Conservation (phyloP, 768 basidiomycete species). For the Mycena chlorophos region DNA sequence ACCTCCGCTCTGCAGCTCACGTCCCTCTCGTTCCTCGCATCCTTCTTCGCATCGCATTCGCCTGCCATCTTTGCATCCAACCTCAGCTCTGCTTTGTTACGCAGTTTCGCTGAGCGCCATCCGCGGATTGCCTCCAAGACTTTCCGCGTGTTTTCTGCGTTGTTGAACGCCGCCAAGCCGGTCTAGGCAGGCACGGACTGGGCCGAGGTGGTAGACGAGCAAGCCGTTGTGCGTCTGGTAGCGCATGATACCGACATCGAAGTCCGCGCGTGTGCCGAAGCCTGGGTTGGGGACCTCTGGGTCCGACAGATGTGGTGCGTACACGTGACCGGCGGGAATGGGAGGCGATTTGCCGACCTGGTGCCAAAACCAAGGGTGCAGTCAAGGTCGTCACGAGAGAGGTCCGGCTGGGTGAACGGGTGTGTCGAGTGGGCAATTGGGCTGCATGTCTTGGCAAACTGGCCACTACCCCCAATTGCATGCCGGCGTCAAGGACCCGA, state of each 20-base stretch:
- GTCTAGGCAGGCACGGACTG: constrained; percentile 58
- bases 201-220: constrained; percentile 72
- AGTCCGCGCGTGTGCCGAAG: constrained; percentile 80
- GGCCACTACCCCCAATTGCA: constrained; percentile 88
- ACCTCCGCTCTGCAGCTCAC: constrained; percentile 82
- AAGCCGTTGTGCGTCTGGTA: constrained; percentile 67
- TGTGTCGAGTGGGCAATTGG: constrained; percentile 76
- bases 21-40: constrained; percentile 79
- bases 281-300: constrained; percentile 84
- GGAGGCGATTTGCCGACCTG: constrained; percentile 72
- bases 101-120: constrained; percentile 76
- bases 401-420: constrained; percentile 78
- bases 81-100: constrained; percentile 74
- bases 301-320: too few species aligned
- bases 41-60: constrained; percentile 75
- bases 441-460: constrained; percentile 91
- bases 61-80: constrained; percentile 57
- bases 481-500: constrained; percentile 68
- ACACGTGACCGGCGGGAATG: constrained; percentile 72
- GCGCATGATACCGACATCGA: constrained; percentile 90
- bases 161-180: constrained; percentile 76
- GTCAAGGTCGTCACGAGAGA: constrained; percentile 80
- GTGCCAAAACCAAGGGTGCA: constrained; percentile 70
- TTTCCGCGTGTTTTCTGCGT: constrained; percentile 82
- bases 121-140: constrained; percentile 88